phyloP scores from a whole-genome alignment of 2,329 filamentous ascomycete species.

The Fusarium sp. region DNA sequence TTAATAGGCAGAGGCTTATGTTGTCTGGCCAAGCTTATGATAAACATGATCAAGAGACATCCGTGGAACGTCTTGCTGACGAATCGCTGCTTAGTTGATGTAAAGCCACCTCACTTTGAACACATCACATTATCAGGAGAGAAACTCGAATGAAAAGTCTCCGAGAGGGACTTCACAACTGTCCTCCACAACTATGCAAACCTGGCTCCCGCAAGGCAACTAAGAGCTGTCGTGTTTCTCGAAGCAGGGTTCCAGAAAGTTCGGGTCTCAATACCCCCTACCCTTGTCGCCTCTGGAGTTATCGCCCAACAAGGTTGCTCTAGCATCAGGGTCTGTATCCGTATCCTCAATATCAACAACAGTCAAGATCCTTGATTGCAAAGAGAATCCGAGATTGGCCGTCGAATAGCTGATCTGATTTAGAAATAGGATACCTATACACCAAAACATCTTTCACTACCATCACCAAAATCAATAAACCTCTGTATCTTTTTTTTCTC shows the following conservation, averaged over 20 bases:
- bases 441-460: not conserved
- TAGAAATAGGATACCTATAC: not conserved
- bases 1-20: not conserved
- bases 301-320: slow-evolving; percentile 27
- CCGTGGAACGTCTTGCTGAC: slow-evolving; percentile 9
- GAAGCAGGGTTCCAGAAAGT: not conserved
- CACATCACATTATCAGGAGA: not conserved
- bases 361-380: not conserved
- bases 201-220: not conserved
- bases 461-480: not conserved
- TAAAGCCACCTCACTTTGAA: not conserved
- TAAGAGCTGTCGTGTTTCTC: not conserved
- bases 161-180: not conserved
- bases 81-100: not conserved
- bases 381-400: not conserved
- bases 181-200: not conserved
- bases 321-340: not conserved
- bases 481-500: slow-evolving; percentile 2
- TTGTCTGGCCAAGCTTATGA: slow-evolving; percentile 3
- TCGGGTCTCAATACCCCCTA: not conserved
- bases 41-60: not conserved
- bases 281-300: not conserved
- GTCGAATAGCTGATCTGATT: not conserved
- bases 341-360: not conserved
- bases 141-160: not conserved